These are phyloP conservation scores for Cordyceps sp. DNA, from an alignment of 2,329 filamentous ascomycete species.

Conservation along the genomic window DNA sequence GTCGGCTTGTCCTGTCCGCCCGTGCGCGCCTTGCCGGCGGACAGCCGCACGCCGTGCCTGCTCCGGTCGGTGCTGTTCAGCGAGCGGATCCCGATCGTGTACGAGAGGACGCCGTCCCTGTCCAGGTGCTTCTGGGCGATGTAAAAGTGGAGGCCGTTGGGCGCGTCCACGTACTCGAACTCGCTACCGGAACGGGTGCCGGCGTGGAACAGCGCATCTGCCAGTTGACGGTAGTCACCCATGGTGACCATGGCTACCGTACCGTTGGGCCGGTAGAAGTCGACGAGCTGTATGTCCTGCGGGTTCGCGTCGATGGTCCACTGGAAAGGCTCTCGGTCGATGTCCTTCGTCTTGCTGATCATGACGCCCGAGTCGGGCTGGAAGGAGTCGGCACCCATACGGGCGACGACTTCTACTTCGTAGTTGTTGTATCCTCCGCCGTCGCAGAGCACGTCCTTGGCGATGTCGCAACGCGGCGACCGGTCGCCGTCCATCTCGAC, in stretches of 20 bases:
- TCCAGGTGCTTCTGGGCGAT: conserved; percentile 25
- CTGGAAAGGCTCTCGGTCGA: conserved; percentile 28
- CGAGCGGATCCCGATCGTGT: conserved; percentile 28
- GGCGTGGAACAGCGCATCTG: conserved; percentile 36
- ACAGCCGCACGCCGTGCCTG: conserved; percentile 18
- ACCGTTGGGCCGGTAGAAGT: conserved; percentile 32
- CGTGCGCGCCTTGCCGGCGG: conserved; percentile 14
- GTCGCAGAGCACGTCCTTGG: conserved; percentile 29
- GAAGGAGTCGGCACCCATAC: conserved; percentile 36
- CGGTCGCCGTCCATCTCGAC: conserved; percentile 26
- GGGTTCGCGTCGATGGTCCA: conserved; percentile 39
- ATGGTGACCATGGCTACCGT: conserved; percentile 27
- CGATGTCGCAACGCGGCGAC: conserved; percentile 23
- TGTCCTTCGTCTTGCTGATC: conserved; percentile 34
- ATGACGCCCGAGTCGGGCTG: conserved; percentile 33
- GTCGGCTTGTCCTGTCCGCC: conserved; percentile 7
- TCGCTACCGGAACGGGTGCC: conserved; percentile 32
- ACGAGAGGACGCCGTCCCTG: conserved; percentile 26
- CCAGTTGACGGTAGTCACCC: conserved; percentile 35
- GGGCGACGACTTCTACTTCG: conserved; percentile 34
- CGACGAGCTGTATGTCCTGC: conserved; percentile 30
- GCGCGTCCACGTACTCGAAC: conserved; percentile 28
- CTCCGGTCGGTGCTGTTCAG: conserved; percentile 13
- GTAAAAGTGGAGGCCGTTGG: conserved; percentile 33
- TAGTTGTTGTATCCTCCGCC: conserved; percentile 33